These are phyloP conservation scores for Lecanosticta acicola DNA, from an alignment of 2,329 filamentous ascomycete species.

Conservation along the genomic window DNA sequence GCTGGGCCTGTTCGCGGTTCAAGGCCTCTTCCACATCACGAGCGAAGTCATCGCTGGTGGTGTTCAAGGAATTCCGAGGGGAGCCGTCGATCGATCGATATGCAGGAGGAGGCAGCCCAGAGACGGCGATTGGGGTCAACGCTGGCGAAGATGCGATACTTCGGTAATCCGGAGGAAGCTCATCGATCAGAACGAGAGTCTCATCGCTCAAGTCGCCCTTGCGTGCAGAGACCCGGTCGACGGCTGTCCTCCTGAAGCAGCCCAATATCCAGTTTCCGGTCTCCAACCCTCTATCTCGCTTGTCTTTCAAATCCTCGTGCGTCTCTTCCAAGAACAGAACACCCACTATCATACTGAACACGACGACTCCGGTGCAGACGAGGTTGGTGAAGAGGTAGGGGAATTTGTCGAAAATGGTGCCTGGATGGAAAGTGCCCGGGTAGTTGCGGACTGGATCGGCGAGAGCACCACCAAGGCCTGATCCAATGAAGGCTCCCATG, in stretches of 20 bases:
- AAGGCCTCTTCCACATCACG: slow-evolving; percentile 23
- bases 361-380: slow-evolving; percentile 75
- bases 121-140: slow-evolving; percentile 29
- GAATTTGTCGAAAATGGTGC: slow-evolving; percentile 75
- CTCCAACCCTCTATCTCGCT: slow-evolving; percentile 70
- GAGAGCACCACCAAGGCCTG: slow-evolving; percentile 82
- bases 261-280: slow-evolving; percentile 63
- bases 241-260: slow-evolving; percentile 17
- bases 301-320: slow-evolving; percentile 72
- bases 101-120: slow-evolving; percentile 28
- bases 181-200: slow-evolving; percentile 57
- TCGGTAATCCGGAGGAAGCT: slow-evolving; percentile 63
- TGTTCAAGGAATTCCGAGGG: slow-evolving; percentile 20
- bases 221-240: slow-evolving; percentile 31
- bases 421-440: slow-evolving; percentile 64
- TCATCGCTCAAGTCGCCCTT: slow-evolving; percentile 51
- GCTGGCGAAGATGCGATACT: slow-evolving; percentile 52
- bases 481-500: slow-evolving; percentile 89
- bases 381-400: slow-evolving; percentile 90
- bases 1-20: slow-evolving; percentile 26
- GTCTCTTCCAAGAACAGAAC: slow-evolving; percentile 91
- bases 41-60: slow-evolving; percentile 15
- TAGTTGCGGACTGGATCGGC: slow-evolving; percentile 82
- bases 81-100: slow-evolving; percentile 31
- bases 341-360: slow-evolving; percentile 69